Evolutionary conservation across 495 filamentous ascomycete species (phyloP).

Genomic region (Xylaria acuta): DNA sequence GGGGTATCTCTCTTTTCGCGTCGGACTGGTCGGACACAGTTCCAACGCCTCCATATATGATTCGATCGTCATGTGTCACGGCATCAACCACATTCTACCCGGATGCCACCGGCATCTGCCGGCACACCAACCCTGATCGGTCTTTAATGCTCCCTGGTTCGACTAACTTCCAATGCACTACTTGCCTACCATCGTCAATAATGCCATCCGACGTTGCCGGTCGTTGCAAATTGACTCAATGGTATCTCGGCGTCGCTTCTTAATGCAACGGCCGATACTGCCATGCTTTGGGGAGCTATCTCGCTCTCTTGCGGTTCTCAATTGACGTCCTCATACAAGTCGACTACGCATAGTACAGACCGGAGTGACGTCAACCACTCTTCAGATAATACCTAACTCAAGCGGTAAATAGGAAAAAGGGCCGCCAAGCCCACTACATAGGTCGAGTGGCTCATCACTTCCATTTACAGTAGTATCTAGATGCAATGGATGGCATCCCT

Average conservation of each 20-base stretch:
- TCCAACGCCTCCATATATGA: conserved; percentile 9
- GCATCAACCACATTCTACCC: conserved; percentile 16
- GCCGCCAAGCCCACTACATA: neutral
- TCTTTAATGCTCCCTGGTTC: neutral
- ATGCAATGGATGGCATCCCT: neutral
- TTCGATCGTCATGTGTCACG: conserved; percentile 25
- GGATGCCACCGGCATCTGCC: conserved; percentile 24
- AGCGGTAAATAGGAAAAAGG: neutral
- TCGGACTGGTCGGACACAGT: conserved; percentile 5
- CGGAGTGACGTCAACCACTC: neutral
- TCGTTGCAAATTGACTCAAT: neutral
- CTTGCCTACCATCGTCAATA: neutral
- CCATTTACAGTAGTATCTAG: neutral
- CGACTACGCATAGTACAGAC: neutral
- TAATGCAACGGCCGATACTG: neutral
- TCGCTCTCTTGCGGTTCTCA: neutral
- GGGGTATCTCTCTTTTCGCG: neutral
- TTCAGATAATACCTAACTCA: neutral
- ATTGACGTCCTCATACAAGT: neutral
- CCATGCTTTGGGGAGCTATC: neutral
- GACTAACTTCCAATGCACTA: neutral
- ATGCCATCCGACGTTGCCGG: conserved; percentile 16
- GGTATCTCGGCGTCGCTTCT: conserved; percentile 17
- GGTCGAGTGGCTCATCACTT: neutral
- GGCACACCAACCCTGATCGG: neutral